Evolutionary conservation across 164 flowering plant species (phyloP).

Genomic region (Nelumbo lutea): DNA sequence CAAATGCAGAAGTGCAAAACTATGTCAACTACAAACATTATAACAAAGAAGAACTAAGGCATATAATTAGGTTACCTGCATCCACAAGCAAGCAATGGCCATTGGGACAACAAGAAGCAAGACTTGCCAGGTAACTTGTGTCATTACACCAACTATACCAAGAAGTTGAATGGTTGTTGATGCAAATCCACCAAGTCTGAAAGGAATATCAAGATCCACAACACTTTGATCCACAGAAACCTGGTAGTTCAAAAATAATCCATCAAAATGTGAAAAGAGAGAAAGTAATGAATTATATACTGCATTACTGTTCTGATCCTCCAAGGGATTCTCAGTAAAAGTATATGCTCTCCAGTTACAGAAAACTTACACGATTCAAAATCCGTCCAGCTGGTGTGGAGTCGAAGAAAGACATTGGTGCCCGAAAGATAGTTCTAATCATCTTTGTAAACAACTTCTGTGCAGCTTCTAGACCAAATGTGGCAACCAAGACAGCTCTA

Average conservation of each 20-base stretch:
- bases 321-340: slow-evolving; percentile 2
- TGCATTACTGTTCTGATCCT: not conserved
- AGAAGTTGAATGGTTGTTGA: slow-evolving; percentile 94
- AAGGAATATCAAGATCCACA: slow-evolving; percentile 98
- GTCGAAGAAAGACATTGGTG: slow-evolving; percentile 99
- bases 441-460: slow-evolving; percentile 82
- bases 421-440: slow-evolving; percentile 78
- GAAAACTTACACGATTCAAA: slow-evolving; percentile 82
- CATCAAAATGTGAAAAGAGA: slow-evolving; percentile 7
- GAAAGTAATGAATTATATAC: not conserved
- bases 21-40: not conserved
- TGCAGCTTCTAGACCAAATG: slow-evolving; percentile 95
- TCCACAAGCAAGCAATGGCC: slow-evolving; percentile 97
- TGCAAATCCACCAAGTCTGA: slow-evolving; percentile 98
- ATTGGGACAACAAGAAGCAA: slow-evolving; percentile 91
- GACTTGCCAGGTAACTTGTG: slow-evolving; percentile 94
- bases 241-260: slow-evolving; percentile 36
- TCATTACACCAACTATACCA: slow-evolving; percentile 96
- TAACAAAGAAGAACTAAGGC: too few species aligned
- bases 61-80: slow-evolving; percentile 66
- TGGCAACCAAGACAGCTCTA: slow-evolving; percentile 93
- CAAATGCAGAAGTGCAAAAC: not conserved
- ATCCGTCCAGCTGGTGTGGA: slow-evolving; percentile 97
- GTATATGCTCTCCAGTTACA: slow-evolving; percentile 7
- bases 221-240: slow-evolving; percentile 99